Conservation (phyloP, 129 eudicot genomes). For the Saussurea involucrata region DNA sequence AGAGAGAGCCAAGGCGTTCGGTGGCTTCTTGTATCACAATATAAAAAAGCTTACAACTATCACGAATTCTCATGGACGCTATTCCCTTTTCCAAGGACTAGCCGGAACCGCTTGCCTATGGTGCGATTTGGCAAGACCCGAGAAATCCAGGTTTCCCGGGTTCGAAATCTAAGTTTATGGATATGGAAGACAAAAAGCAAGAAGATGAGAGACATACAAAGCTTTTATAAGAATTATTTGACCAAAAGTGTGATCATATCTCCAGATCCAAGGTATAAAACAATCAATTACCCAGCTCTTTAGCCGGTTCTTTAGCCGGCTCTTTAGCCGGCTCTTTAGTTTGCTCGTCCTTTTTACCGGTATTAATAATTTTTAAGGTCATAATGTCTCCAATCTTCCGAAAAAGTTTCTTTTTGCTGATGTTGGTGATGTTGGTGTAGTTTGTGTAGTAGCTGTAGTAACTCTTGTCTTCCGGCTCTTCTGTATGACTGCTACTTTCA, state of each 20-base stretch:
- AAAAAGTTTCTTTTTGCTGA: conserved; percentile 35
- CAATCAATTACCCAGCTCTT: conserved; percentile 8
- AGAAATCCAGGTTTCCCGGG: conserved; percentile 68
- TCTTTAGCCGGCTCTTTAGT: conserved; percentile 17
- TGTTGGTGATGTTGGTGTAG: neutral
- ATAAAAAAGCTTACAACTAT: conserved; percentile 21
- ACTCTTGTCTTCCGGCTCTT: conserved; percentile 29
- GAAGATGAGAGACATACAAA: neutral
- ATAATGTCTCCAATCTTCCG: conserved; percentile 44
- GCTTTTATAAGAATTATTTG: conserved; percentile 1
- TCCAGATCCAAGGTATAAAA: conserved; percentile 2
- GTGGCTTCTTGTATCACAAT: conserved; percentile 59
- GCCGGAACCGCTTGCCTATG: conserved; percentile 82
- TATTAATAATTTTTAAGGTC: neutral
- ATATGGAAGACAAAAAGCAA: neutral
- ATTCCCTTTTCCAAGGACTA: conserved; percentile 66
- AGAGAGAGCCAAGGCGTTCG: conserved; percentile 84
- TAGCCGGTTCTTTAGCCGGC: neutral
- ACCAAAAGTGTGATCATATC: conserved; percentile 18
- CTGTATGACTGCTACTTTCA: conserved; percentile 15
- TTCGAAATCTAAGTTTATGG: conserved; percentile 46
- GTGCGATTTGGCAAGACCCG: conserved; percentile 59
- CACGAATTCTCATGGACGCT: conserved; percentile 17
- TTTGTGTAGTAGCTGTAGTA: conserved; percentile 7
- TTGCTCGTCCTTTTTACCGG: conserved; percentile 20